Evolutionary conservation across 2,329 filamentous ascomycete genomes (phyloP), one percentile per base, ranked within the genome.

Genomic region (Aspergillus awamori): DNA sequence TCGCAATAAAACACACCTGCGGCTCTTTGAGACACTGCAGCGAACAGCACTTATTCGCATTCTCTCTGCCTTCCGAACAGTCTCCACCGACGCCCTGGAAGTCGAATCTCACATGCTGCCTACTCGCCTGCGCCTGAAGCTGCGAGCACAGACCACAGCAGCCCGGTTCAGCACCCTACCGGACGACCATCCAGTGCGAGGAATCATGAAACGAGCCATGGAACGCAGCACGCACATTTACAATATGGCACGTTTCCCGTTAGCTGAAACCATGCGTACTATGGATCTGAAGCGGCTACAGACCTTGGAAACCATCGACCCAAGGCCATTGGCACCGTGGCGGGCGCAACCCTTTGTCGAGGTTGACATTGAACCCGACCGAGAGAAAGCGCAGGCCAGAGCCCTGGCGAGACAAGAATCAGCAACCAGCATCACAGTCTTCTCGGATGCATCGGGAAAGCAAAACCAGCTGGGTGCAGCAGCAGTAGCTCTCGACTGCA

Each of bases 251-350:
- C 57, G 65, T 7, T 69, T 69, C 28, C 67, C 62, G 2, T 61
- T 70, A 4, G 62, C 65, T 5, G 65, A 67, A 65, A 52, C 63
- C 0, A 24, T 68, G 15, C 58, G 61, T 24, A 69, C 61, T 11
- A 67, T 69, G 47, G 36, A 64, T 47, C 13, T 67, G 2, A 45
- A 61, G 6, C 56, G 62, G 15, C 38, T 69, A 3, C 33, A 60
- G 1, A 58, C 57, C 17, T 49, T 73, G 22, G 70, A 73, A 41
- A 72, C 43, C 6, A 72, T 72, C 8, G 63, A 70, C 41, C 65
- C 65, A 53, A 54, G 26, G 1, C 66, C 64, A 17, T 52, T 64
- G 24, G 51, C 62, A 55, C 69, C 63, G 8, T 73, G 65, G 69
- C 62, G 63, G 38, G 13, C 20, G 2, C 51, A 65, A 10, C 26